Base-by-base conservation (phyloP, 176 grass and related monocot species). In the Otatea glauca region DNA sequence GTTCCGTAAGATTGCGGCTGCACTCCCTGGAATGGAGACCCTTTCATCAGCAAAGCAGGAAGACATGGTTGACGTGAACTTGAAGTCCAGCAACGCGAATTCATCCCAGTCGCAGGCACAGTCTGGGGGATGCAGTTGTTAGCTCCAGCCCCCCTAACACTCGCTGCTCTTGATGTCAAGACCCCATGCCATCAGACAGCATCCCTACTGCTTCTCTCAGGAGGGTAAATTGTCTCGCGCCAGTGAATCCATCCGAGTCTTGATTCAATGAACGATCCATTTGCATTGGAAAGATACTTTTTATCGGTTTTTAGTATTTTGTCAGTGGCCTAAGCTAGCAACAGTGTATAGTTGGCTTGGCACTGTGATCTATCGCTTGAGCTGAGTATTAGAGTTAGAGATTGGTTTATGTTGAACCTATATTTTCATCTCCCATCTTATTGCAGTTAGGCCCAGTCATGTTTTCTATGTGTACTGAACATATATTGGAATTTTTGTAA, bases 1-100 rank as follows among this genome's bases (percentile, higher is more conserved):
- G 45, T 99, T 99, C 79, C 91, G 96, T 65, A 99, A 99, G 84
- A 99, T 99, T 71, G 96, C 96, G 17, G 93, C 93, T 82, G 93
- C 96, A 68, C 85, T 99, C 70, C 96, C 96, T 18, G 96, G 96
- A 60, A 99, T 99, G 96, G 96, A 99, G 78, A 92, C 89, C 50
- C 88, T 99, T 61, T 96, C 93, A 34, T 92, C 96, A 55, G 85
- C 96, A 39, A 99, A 96, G 85, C 96, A 99, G 74, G 96, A 96
- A 78, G 96, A 94, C 71, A 90, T 99, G 93, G 91, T 99, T 50
- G 93, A 99, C 73, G 96, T 99, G 47, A 99, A 99, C 80, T 82
- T 99, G 81, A 96, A 89, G 77, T 84, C 93, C 1, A 90, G 79
- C 80, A 92, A 84, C 47, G 86, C 92, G 3, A 92, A 95, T 74